A percentile compares a stretch with the other conserved stretches of the same genome.
Evolutionary conservation across 371 early-diverging fungal species (phyloP).

Genomic region (Apophysomyces variabilis): DNA sequence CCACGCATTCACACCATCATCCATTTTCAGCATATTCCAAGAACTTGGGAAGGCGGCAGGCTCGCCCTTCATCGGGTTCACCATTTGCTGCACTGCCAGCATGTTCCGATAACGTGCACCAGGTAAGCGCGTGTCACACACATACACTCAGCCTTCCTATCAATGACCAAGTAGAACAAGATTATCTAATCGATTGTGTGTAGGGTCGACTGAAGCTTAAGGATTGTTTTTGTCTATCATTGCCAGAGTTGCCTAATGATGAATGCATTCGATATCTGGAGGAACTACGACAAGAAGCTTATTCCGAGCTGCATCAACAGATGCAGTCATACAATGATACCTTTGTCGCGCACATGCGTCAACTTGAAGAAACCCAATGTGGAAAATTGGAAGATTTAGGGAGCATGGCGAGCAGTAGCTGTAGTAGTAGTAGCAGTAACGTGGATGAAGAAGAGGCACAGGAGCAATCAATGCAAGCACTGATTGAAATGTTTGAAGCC

Average conservation of each 20-base stretch:
- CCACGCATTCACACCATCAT: slow-evolving; percentile 9
- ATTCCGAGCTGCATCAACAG: slow-evolving; percentile 23
- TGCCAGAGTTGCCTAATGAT: background rate
- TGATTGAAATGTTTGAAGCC: slow-evolving; percentile 23
- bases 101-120: background rate
- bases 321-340: slow-evolving; percentile 28
- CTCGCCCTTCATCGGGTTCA: background rate
- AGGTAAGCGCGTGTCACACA: background rate
- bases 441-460: slow-evolving; percentile 13
- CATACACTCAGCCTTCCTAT: no score
- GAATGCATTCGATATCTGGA: slow-evolving; percentile 13
- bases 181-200: background rate
- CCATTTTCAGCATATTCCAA: background rate
- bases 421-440: slow-evolving; percentile 5
- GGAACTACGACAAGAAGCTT: slow-evolving; percentile 25
- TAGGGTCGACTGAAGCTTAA: background rate
- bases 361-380: slow-evolving; percentile 20
- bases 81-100: background rate
- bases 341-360: slow-evolving; percentile 26
- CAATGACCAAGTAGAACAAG: background rate
- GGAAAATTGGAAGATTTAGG: slow-evolving; percentile 1
- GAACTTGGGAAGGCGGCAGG: slow-evolving; percentile 2
- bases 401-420: background rate
- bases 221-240: background rate
- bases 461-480: slow-evolving; percentile 13